Conservation (phyloP, 2,329 filamentous ascomycete species). For the Leptographium radiaticola region DNA sequence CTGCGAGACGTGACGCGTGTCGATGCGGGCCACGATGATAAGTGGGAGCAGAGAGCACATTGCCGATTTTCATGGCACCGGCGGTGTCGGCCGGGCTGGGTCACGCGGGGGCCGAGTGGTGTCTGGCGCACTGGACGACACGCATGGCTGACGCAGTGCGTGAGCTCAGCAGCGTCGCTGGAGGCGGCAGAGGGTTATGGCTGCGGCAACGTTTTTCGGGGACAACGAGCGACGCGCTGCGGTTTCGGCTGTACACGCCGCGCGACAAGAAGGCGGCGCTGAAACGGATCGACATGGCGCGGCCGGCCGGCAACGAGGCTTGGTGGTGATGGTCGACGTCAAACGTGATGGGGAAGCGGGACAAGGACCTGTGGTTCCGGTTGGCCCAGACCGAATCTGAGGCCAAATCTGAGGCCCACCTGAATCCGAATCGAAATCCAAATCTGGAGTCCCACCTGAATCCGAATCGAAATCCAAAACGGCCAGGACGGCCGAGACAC, state of each 20-base stretch:
- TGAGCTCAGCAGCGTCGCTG: slow-evolving; percentile 7
- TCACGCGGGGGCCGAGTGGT: slow-evolving; percentile 6
- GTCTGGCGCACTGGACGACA: too few relatives aligned
- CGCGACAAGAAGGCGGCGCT: neutral
- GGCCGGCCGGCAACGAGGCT: slow-evolving; percentile 4
- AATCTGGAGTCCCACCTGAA: too few relatives aligned
- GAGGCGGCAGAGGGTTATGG: slow-evolving; percentile 1
- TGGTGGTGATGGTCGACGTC: slow-evolving; percentile 8
- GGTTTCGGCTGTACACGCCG: slow-evolving; percentile 10
- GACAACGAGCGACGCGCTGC: slow-evolving; percentile 4
- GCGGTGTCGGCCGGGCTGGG: slow-evolving; percentile 8
- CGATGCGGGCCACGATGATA: slow-evolving; percentile 3
- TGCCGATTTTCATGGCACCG: slow-evolving; percentile 10
- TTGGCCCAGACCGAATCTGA: neutral
- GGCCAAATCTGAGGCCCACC: neutral
- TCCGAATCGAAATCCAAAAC: too few relatives aligned
- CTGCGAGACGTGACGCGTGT: slow-evolving; percentile 2
- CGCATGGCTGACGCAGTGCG: slow-evolving; percentile 10
- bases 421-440: too few relatives aligned
- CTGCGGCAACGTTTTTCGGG: neutral
- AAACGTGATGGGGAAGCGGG: slow-evolving; percentile 7
- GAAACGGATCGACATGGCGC: slow-evolving; percentile 5
- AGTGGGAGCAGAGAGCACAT: slow-evolving; percentile 3
- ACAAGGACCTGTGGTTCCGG: slow-evolving; percentile 3
- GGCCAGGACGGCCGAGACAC: too few relatives aligned